Base-by-base conservation (phyloP, 352 stramenopile species). In the Phytopythium kandeliae region DNA sequence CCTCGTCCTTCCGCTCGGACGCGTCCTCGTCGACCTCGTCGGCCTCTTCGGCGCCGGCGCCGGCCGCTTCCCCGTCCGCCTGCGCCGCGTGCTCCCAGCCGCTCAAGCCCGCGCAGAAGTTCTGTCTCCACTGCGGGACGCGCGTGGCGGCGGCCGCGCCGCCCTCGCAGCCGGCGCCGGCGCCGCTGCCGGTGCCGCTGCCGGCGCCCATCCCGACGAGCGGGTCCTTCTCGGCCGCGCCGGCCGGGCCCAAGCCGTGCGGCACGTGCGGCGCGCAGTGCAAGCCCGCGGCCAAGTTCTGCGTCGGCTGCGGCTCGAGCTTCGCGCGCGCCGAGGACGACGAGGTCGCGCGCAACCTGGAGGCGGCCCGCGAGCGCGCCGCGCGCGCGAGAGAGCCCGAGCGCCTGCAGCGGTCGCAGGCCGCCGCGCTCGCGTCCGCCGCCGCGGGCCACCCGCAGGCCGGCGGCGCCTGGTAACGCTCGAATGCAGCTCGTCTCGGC, bases 281-380 rank as follows among this genome's bases (percentile, higher is more conserved):
- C 76, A 93, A 93, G 61, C 65, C 61, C 26, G 61, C 67, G 7
- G 78, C 79, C 42, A 93, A 93, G 54, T 93, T 93, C 53, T 93
- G 82, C 63, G 69, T 90, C 43, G 66, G 68, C 25, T 93, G 82
- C 35, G 82, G 82, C 37, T 87, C 86, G 51, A 90, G 87, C 53
- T 93, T 91, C 56, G 69, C 75, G 15, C 66, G 78, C 46, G 75
- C 77, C 45, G 82, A 91, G 17, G 79, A 93, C 40, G 75, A 89
- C 25, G 71, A 93, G 63, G 77, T 93, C 38, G 74, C 74, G 21
- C 77, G 69, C 33, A 93, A 93, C 58, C 46, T 93, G 25, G 82
- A 78, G 43, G 65, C 71, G 15, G 78, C 74, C 22, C 78, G 71
- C 33, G 65, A 73, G 35, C 77, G 78, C 21, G 37, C 63, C 16